Evolutionary conservation across 768 basidiomycete genomes (phyloP).

Genomic region (Rhizopogon salebrosus): DNA sequence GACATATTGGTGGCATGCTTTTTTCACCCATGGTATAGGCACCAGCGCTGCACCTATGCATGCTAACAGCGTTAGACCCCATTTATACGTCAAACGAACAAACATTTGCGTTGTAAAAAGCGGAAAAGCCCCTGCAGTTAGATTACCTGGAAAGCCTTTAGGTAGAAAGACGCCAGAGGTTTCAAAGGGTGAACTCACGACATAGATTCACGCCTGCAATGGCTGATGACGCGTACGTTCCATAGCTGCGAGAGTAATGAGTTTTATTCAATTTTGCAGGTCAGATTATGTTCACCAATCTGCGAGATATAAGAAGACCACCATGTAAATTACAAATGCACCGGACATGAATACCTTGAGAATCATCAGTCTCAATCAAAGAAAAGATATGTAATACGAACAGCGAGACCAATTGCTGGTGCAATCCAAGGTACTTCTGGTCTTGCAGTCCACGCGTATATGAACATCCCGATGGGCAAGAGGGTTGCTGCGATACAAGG

Average conservation of each 20-base stretch:
- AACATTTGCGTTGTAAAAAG: conserved; percentile 58
- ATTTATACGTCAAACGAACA: conserved; percentile 42
- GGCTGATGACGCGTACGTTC: conserved; percentile 55
- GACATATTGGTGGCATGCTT: not conserved
- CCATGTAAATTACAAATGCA: conserved; percentile 43
- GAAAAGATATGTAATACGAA: not conserved
- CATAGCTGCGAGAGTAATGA: conserved; percentile 30
- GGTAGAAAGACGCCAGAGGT: not conserved
- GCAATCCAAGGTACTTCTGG: conserved; percentile 51
- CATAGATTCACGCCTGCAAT: conserved; percentile 54
- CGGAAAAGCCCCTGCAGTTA: conserved; percentile 45
- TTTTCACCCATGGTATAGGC: conserved; percentile 46
- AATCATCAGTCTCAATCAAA: not conserved
- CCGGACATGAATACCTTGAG: conserved; percentile 39
- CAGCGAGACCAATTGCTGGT: conserved; percentile 2
- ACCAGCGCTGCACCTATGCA: conserved; percentile 42
- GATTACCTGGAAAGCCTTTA: conserved; percentile 30
- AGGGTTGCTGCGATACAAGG: conserved; percentile 48
- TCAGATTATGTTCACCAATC: conserved; percentile 37
- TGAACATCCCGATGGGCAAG: conserved; percentile 53
- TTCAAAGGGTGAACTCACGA: conserved; percentile 29
- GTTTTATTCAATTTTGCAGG: not conserved
- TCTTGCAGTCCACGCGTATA: conserved; percentile 64
- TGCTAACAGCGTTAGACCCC: conserved; percentile 49
- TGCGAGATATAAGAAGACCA: conserved; percentile 49